A percentile compares a stretch with the other conserved stretches of the same genome.
phyloP scores from a whole-genome alignment of 805 yeast genomes.

The Naumovozyma castellii region DNA sequence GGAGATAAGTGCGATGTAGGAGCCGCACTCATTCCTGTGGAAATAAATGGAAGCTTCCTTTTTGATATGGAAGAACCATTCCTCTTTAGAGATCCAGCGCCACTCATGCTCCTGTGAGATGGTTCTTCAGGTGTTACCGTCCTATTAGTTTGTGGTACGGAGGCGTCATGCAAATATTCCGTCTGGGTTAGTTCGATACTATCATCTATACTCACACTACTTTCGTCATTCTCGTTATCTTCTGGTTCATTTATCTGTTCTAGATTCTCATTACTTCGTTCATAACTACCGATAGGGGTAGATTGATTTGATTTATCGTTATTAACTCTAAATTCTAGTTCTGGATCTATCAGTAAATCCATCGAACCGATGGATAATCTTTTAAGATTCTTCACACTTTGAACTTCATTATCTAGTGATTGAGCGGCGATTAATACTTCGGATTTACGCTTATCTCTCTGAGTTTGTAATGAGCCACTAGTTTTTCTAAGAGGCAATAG shows the following conservation, averaged over 20 bases:
- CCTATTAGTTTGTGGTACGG: neutral
- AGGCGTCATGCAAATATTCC: slow-evolving; percentile 19
- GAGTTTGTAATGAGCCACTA: slow-evolving; percentile 2
- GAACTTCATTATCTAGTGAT: slow-evolving; percentile 66
- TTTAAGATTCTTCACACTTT: slow-evolving; percentile 64
- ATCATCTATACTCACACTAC: slow-evolving; percentile 8
- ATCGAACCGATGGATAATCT: slow-evolving; percentile 59
- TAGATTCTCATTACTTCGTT: slow-evolving; percentile 3
- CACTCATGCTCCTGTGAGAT: slow-evolving; percentile 15
- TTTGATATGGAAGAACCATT: slow-evolving; percentile 11
- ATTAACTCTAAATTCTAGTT: slow-evolving; percentile 42
- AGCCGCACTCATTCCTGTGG: too few relatives aligned
- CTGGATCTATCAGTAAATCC: slow-evolving; percentile 55
- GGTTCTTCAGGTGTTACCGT: neutral
- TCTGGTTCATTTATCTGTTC: slow-evolving; percentile 4
- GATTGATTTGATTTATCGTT: slow-evolving; percentile 6
- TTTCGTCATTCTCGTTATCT: too few relatives aligned
- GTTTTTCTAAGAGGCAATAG: too few relatives aligned
- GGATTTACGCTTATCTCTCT: slow-evolving; percentile 32
- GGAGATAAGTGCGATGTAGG: neutral
- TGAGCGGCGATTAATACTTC: slow-evolving; percentile 55
- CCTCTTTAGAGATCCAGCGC: slow-evolving; percentile 18
- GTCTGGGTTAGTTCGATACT: slow-evolving; percentile 24
- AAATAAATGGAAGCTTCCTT: neutral
- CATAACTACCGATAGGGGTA: slow-evolving; percentile 3